Conservation (phyloP, 148 eudicot genomes). For the Vaccinium darrowii region DNA sequence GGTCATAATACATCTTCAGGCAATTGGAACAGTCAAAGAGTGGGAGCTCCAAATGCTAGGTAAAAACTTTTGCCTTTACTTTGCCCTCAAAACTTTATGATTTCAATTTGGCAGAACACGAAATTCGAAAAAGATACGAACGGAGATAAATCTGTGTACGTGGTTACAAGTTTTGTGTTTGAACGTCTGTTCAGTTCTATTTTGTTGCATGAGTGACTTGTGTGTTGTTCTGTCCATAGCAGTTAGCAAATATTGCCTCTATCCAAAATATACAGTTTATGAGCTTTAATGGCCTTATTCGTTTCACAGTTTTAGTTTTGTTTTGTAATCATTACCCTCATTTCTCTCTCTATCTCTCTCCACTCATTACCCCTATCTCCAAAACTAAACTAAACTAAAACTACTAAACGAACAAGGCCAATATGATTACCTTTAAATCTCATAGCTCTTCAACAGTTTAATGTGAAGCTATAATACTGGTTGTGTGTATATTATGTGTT, state of each 20-base stretch:
- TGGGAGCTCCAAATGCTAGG: slow-evolving; percentile 45
- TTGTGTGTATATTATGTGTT: background rate
- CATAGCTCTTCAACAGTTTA: background rate
- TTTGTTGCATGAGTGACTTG: background rate
- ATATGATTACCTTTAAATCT: background rate
- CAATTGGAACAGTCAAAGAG: slow-evolving; percentile 38
- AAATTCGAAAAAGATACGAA: background rate
- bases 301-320: too few relatives aligned
- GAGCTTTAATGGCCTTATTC: too few relatives aligned
- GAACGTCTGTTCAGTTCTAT: background rate
- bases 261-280: background rate
- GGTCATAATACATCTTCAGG: slow-evolving; percentile 34
- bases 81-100: too few relatives aligned
- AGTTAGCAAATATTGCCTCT: background rate
- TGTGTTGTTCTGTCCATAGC: background rate
- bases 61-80: slow-evolving; percentile 14
- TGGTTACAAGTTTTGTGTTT: background rate
- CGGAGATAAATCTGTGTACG: background rate
- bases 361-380: too few relatives aligned
- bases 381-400: too few relatives aligned
- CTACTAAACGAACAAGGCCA: too few relatives aligned
- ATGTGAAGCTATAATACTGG: background rate
- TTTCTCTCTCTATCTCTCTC: too few relatives aligned
- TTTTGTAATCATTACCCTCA: too few relatives aligned
- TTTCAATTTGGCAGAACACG: background rate